Evolutionary conservation across 1,139 yeast genomes (phyloP), one percentile per base, ranked within the genome.

Genomic region (Scheffersomyces illinoinensis): DNA sequence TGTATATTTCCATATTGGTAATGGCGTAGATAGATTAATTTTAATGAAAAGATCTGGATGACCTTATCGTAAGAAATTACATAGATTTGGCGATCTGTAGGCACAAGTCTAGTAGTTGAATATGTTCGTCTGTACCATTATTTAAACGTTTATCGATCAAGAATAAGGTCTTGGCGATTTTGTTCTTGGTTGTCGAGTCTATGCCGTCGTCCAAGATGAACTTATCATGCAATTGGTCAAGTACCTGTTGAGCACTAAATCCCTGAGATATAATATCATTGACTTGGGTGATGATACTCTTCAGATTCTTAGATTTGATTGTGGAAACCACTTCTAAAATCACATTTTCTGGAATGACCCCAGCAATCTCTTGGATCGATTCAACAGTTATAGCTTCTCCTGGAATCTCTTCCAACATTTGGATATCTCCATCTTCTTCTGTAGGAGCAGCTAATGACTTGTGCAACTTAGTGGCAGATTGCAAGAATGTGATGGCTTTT

Each of bases 81-180:
- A 82, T 60, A 47, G 76, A 70, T 57, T 76, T 76, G 1, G 91
- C 78, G 2, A 91, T 76, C 65, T 87, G 85, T 56, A 89, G 74
- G 58, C 88, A 75, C 64, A 93, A 79, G 66, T 91, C 90, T 64
- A 95, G 80, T 47, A 96, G 71, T 68, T 92, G 97, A 48, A 96
- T 77, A 61, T 90, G 93, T 71, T 96, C 99, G 69, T 93, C 97
- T 4, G 97, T 86, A 18, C 99, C 99, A 68, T 88, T 92, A 57
- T 88, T 84, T 61, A 96, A 77, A 59, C 88, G 82, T 57, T 85
- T 82, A 71, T 96, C 99, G 0, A 93, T 83, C 54, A 88, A 89
- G 63, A 93, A 91, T 50, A 96, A 75, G 3, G 85, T 74, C 70
- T 79, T 75, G 0, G 97, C 83, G 17, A 92, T 84, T 53, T 76